Evolutionary conservation across 2,329 filamentous ascomycete species (phyloP).

Genomic region (Hypoxylon sp.): DNA sequence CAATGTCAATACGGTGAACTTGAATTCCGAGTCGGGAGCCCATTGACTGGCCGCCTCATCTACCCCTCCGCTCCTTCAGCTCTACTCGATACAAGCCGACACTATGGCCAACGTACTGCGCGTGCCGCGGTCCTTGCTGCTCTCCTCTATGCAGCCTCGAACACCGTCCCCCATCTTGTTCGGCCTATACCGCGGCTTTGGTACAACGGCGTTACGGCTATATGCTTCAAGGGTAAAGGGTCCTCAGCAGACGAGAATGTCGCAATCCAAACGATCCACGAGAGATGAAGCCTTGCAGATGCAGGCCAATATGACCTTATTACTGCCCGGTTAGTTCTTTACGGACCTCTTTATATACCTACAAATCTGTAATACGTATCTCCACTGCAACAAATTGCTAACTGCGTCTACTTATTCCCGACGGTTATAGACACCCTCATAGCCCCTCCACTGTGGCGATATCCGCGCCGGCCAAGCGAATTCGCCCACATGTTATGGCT

Average conservation of each 20-base stretch:
- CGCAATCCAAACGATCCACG: background rate
- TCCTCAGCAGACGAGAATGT: background rate
- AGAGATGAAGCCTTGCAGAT: background rate
- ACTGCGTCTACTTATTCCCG: conserved; percentile 7
- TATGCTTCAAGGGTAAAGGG: conserved; percentile 16
- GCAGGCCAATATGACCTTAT: conserved; percentile 20
- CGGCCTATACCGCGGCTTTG: conserved; percentile 30
- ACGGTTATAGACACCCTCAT: conserved; percentile 47
- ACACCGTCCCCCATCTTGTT: conserved; percentile 25
- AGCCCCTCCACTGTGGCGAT: conserved; percentile 49
- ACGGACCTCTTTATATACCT: background rate
- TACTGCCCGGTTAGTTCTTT: conserved; percentile 45
- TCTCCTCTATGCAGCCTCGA: conserved; percentile 15
- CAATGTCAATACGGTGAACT: conserved; percentile 11
- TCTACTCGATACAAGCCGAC: background rate
- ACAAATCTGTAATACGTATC: background rate
- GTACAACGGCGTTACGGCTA: conserved; percentile 26
- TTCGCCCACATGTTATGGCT: conserved; percentile 47
- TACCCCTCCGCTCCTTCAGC: background rate
- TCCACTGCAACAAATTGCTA: background rate
- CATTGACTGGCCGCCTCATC: conserved; percentile 4
- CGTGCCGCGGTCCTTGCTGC: conserved; percentile 34
- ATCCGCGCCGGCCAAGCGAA: conserved; percentile 44
- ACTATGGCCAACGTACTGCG: conserved; percentile 39
- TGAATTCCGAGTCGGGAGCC: conserved; percentile 16